phyloP scores from a whole-genome alignment of 805 yeast genomes.

The Blastobotrys parvus region DNA sequence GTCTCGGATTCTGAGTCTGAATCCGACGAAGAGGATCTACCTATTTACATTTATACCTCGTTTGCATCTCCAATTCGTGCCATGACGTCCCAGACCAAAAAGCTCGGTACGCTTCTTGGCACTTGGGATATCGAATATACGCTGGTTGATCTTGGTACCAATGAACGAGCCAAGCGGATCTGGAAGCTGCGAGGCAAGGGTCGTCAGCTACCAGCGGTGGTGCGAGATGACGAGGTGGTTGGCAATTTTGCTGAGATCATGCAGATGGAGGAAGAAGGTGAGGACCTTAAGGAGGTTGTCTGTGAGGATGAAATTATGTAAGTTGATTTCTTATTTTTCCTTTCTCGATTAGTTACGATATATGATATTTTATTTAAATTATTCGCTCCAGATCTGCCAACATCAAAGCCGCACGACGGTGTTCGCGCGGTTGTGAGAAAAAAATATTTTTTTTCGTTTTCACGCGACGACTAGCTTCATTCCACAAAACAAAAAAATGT shows the following conservation, averaged over 20 bases:
- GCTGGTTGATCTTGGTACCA: constrained; percentile 77
- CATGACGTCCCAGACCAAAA: constrained; percentile 66
- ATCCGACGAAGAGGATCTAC: constrained; percentile 6
- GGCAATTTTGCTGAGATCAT: constrained; percentile 84
- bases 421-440: neutral
- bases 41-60: constrained; percentile 69
- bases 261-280: constrained; percentile 62
- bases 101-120: constrained; percentile 62
- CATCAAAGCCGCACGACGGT: neutral
- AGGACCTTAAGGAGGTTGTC: constrained; percentile 16
- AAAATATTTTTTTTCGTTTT: neutral
- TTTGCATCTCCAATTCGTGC: constrained; percentile 76
- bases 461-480: too few relatives aligned
- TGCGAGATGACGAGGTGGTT: constrained; percentile 73
- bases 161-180: constrained; percentile 71
- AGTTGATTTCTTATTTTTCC: neutral
- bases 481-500: too few relatives aligned
- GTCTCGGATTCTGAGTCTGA: neutral
- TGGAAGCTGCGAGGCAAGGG: constrained; percentile 70
- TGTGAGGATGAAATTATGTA: constrained; percentile 12
- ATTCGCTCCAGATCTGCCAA: too few relatives aligned
- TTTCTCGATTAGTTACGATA: too few relatives aligned
- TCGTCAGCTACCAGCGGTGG: constrained; percentile 73
- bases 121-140: constrained; percentile 65
- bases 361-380: too few relatives aligned